A percentile compares a stretch with the other conserved stretches of the same genome.
Conservation (phyloP, 495 filamentous ascomycete species). For the Talaromyces wortmannii region DNA sequence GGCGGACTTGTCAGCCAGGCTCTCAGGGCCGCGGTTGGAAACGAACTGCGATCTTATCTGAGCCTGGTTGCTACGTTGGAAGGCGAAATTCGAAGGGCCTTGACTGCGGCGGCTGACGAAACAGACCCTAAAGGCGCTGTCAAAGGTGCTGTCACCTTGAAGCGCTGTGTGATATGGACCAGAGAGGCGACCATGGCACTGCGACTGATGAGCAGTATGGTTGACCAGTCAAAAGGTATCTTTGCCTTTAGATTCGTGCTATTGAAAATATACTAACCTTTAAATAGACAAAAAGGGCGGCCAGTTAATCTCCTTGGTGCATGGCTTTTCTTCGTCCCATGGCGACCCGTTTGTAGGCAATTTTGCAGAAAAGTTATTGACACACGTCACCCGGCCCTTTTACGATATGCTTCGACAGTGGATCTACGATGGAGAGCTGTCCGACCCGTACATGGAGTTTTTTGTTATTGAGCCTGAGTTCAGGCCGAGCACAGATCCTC, state of each 20-base stretch:
- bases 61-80: slow-evolving; percentile 90
- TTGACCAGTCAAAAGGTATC: slow-evolving; percentile 73
- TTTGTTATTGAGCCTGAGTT: slow-evolving; percentile 76
- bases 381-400: slow-evolving; percentile 90
- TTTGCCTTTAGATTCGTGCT: background rate
- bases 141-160: slow-evolving; percentile 90
- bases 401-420: slow-evolving; percentile 94
- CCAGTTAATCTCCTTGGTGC: slow-evolving; percentile 88
- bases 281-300: slow-evolving; percentile 71
- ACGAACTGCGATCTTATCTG: slow-evolving; percentile 83
- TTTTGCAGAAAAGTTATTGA: slow-evolving; percentile 87
- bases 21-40: slow-evolving; percentile 79
- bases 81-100: slow-evolving; percentile 80
- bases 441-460: slow-evolving; percentile 93
- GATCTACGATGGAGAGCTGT: slow-evolving; percentile 98
- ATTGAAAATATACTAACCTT: slow-evolving; percentile 16
- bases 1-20: slow-evolving; percentile 84
- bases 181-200: slow-evolving; percentile 95
- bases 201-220: slow-evolving; percentile 88
- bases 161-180: slow-evolving; percentile 95
- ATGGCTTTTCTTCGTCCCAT: slow-evolving; percentile 86
- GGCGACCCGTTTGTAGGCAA: slow-evolving; percentile 91
- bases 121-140: slow-evolving; percentile 58
- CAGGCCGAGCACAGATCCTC: slow-evolving; percentile 39
- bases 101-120: slow-evolving; percentile 58